A percentile compares a stretch with the other conserved stretches of the same genome.
Conservation (phyloP, 805 yeast genomes). For the Metschnikowia colocasiae region DNA sequence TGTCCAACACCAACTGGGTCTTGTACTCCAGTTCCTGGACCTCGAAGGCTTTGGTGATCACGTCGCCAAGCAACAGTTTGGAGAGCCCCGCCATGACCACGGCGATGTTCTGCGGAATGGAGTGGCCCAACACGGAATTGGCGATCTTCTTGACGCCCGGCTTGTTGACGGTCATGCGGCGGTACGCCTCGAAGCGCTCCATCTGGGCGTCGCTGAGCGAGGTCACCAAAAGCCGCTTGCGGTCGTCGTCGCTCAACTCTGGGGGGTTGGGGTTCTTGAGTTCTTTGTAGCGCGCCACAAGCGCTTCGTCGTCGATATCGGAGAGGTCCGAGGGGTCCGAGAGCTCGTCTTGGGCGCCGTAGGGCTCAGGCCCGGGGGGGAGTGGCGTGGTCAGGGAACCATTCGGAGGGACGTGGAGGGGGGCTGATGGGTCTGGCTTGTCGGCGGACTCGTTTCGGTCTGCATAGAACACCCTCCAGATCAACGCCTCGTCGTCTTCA, state of each 20-base stretch:
- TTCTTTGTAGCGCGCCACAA: slow-evolving; percentile 28
- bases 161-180: slow-evolving; percentile 62
- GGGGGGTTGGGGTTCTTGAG: slow-evolving; percentile 30
- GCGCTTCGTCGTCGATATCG: slow-evolving; percentile 33
- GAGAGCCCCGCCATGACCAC: slow-evolving; percentile 82
- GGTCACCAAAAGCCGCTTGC: slow-evolving; percentile 59
- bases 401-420: too few relatives aligned
- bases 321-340: slow-evolving; percentile 28
- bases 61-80: slow-evolving; percentile 85
- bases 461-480: slow-evolving; percentile 40
- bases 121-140: slow-evolving; percentile 72
- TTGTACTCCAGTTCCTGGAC: slow-evolving; percentile 57
- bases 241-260: slow-evolving; percentile 47
- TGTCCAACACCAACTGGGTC: slow-evolving; percentile 34
- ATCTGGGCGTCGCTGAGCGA: slow-evolving; percentile 78
- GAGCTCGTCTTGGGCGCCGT: slow-evolving; percentile 12
- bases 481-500: slow-evolving; percentile 44
- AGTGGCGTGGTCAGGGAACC: too few relatives aligned
- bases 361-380: background rate
- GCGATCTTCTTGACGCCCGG: slow-evolving; percentile 79
- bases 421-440: too few relatives aligned
- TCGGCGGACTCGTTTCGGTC: slow-evolving; percentile 16
- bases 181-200: slow-evolving; percentile 80
- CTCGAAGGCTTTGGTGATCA: slow-evolving; percentile 75
- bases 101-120: slow-evolving; percentile 74